phyloP scores from a whole-genome alignment of 2,329 filamentous ascomycete species.

The Scytalidium lignicola region DNA sequence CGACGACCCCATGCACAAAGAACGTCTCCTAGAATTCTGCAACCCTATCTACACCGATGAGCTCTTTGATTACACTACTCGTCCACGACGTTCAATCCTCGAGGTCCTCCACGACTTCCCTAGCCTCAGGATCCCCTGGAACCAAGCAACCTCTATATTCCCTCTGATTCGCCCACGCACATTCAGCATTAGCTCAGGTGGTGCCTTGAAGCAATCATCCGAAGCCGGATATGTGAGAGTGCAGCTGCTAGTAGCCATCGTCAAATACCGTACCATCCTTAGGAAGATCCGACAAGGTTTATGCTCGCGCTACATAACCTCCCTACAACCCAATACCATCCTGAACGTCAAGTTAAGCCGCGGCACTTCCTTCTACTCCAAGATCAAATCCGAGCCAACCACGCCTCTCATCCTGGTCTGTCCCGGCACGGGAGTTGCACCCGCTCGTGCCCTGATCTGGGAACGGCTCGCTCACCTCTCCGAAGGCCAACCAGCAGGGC shows the following conservation, averaged over 20 bases:
- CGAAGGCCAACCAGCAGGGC: slow-evolving; percentile 17
- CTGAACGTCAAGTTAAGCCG: slow-evolving; percentile 56
- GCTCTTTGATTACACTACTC: slow-evolving; percentile 91
- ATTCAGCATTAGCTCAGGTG: slow-evolving; percentile 85
- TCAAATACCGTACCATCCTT: slow-evolving; percentile 86
- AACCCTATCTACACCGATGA: slow-evolving; percentile 79
- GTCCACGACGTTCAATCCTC: slow-evolving; percentile 82
- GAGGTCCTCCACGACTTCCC: slow-evolving; percentile 91
- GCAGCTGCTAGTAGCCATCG: slow-evolving; percentile 77
- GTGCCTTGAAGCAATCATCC: slow-evolving; percentile 27
- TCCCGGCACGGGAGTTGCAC: slow-evolving; percentile 82
- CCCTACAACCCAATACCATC: slow-evolving; percentile 48
- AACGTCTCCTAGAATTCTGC: slow-evolving; percentile 79
- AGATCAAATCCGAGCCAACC: slow-evolving; percentile 34
- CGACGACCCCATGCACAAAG: slow-evolving; percentile 64
- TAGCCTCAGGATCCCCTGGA: slow-evolving; percentile 73
- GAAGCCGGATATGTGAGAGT: slow-evolving; percentile 38
- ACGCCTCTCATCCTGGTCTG: slow-evolving; percentile 68
- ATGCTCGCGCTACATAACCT: slow-evolving; percentile 79
- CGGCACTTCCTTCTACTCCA: slow-evolving; percentile 41
- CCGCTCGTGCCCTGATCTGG: slow-evolving; percentile 74
- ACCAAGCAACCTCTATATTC: slow-evolving; percentile 66
- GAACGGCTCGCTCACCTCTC: slow-evolving; percentile 47
- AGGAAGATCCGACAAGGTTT: slow-evolving; percentile 80
- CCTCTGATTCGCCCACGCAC: slow-evolving; percentile 82